Percentiles rank a stretch among this genome's conserved stretches.
These are phyloP conservation scores for Monosporascus sp. DNA, from an alignment of 2,329 filamentous ascomycete species.

Conservation along the genomic window DNA sequence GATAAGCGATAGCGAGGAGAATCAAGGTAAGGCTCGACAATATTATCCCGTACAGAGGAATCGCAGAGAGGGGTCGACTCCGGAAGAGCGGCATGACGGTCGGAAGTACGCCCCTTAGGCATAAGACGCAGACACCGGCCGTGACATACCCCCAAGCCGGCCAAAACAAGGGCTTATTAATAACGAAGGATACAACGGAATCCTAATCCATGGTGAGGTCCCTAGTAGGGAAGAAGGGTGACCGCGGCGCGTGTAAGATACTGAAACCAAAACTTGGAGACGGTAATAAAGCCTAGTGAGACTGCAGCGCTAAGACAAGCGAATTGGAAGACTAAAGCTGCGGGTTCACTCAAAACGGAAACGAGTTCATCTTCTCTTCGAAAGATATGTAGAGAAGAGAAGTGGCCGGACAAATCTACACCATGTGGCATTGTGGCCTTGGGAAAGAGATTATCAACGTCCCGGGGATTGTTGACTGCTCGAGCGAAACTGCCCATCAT, in stretches of 20 bases:
- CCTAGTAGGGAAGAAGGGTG: not conserved
- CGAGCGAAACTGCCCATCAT: too few species aligned
- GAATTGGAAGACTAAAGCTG: too few species aligned
- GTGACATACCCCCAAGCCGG: not conserved
- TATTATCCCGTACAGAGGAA: not conserved
- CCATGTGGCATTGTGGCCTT: too few species aligned
- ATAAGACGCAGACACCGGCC: not conserved
- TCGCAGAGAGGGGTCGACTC: not conserved
- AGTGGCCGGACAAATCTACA: too few species aligned
- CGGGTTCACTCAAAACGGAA: too few species aligned
- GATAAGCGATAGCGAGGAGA: not conserved
- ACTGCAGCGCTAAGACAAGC: too few species aligned
- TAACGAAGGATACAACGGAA: not conserved
- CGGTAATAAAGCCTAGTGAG: too few species aligned
- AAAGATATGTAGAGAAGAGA: too few species aligned
- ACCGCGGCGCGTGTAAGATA: not conserved
- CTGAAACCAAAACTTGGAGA: not conserved
- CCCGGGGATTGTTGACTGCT: too few species aligned
- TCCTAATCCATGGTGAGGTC: conserved; percentile 1
- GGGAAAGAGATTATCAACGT: too few species aligned
- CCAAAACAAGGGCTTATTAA: not conserved
- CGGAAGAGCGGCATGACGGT: not conserved
- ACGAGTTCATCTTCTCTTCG: too few species aligned
- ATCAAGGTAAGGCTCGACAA: not conserved
- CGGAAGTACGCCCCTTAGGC: not conserved